Base-by-base conservation (phyloP, 148 eudicot genomes). In the Nyssa sinensis region DNA sequence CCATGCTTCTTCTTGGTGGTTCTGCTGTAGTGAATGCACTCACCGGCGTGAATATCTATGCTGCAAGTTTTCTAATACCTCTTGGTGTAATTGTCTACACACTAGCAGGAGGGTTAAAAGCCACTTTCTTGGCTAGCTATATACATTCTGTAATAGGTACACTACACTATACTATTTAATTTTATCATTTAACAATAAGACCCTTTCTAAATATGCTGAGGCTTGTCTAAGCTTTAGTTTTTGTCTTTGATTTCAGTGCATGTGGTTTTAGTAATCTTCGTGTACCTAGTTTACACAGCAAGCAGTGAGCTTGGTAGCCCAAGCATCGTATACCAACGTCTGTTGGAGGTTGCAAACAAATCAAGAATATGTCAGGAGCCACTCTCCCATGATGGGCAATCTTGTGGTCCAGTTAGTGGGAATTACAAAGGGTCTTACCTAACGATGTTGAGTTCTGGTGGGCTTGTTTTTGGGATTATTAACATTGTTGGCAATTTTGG, bases 1-100 rank as follows among this genome's bases (percentile, higher is more conserved):
- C 98, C 71, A 95, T 95, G 98, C 93, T 95, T n/a, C 96, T 95
- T 62, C 92, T 95, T 69, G 98, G 98, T 24, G 98, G 98, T 14
- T 95, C 98, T 58, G 97, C 98, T 53, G 98, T 95, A 2, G 97
- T 95, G 44, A 95, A 88, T 84, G 98, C 98, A 30, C 96, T 95
- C 53, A 95, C 98, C 2, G 98, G 97, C 72, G 96, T 95, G 3
- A 85, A 95, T 74, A 83, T 95, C 31, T 95, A 95, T 59, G 98
- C 97, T 33, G 97, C 97, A 55, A 95, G 98, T 72, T 95, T 95
- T 63, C 80, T 95, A 6, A 95, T 95, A 49, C 98, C 98, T n/a
- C 89, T 95, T 34, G 97, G 97, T 12, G 96, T 95, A 24, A 83
- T 95, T 64, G 86, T 95, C 25, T 95, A 95, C 85, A 95, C 98